phyloP scores from a whole-genome alignment of 177 flowering plant species.

The Telopea speciosissima region DNA sequence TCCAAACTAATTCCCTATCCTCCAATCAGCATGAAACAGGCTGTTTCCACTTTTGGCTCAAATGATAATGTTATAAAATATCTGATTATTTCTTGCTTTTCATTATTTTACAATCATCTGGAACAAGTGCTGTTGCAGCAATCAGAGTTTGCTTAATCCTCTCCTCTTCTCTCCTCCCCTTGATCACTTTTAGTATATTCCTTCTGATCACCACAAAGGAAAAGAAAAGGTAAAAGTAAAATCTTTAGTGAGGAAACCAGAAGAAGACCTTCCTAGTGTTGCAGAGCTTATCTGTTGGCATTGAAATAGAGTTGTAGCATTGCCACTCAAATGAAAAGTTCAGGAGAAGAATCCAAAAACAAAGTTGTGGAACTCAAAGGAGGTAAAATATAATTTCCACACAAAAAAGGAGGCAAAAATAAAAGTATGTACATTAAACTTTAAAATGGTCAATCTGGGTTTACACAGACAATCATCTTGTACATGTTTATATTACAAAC shows the following conservation, averaged over 20 bases:
- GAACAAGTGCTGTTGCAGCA: neutral
- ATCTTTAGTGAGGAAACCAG: neutral
- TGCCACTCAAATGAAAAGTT: neutral
- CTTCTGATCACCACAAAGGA: neutral
- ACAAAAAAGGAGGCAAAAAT: neutral
- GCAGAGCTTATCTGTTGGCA: neutral
- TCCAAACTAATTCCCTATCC: neutral
- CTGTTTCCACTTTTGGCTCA: neutral
- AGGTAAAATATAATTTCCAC: no score
- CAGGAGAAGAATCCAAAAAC: neutral
- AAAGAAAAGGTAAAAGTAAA: neutral
- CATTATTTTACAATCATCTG: neutral
- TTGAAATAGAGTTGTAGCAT: no score
- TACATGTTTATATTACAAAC: no score
- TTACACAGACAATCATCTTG: neutral
- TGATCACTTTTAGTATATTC: neutral
- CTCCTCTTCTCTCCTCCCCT: neutral
- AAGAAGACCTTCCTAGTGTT: neutral
- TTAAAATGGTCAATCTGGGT: neutral
- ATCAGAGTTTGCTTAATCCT: neutral
- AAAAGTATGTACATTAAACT: conserved; percentile 2
- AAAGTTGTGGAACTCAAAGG: neutral
- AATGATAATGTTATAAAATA: neutral
- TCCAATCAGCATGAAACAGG: neutral
- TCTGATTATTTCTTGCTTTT: neutral